Evolutionary conservation across 2,329 filamentous ascomycete genomes (phyloP).

Genomic region (Cercospora canescens): DNA sequence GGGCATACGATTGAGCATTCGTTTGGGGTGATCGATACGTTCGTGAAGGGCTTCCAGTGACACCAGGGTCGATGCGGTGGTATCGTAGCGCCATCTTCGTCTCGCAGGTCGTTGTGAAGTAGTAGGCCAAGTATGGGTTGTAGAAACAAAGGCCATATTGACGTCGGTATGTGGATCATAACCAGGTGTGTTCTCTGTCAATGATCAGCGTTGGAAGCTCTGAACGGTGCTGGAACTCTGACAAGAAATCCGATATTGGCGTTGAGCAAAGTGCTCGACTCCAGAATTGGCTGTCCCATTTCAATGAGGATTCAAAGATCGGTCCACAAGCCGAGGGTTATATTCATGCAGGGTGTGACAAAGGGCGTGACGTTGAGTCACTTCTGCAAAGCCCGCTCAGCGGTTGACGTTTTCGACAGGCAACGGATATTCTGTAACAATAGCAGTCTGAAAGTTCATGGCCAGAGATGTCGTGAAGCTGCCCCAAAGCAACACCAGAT

Average conservation of each 20-base stretch:
- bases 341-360: conserved; percentile 1
- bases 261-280: conserved; percentile 48
- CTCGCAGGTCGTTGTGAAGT: conserved; percentile 49
- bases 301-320: not conserved
- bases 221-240: conserved; percentile 15
- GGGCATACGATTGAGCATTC: conserved; percentile 94
- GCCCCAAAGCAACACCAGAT: not conserved
- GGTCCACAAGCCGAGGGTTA: not conserved
- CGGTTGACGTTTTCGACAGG: conserved; percentile 33
- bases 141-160: conserved; percentile 74
- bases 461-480: not conserved
- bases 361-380: conserved; percentile 16
- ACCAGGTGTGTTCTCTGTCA: conserved; percentile 79
- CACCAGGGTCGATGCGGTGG: conserved; percentile 44
- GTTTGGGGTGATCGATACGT: conserved; percentile 87
- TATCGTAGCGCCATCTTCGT: conserved; percentile 41
- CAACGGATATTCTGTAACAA: conserved; percentile 29
- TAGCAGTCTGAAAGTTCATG: conserved; percentile 34
- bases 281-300: conserved; percentile 28
- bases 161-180: conserved; percentile 85
- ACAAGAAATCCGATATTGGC: conserved; percentile 53
- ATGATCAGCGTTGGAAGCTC: conserved; percentile 7
- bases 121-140: conserved; percentile 86
- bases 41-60: conserved; percentile 76
- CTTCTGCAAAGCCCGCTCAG: conserved; percentile 17